These are phyloP conservation scores for Pythium apleroticum DNA, from an alignment of 352 stramenopile species.

Conservation along the genomic window DNA sequence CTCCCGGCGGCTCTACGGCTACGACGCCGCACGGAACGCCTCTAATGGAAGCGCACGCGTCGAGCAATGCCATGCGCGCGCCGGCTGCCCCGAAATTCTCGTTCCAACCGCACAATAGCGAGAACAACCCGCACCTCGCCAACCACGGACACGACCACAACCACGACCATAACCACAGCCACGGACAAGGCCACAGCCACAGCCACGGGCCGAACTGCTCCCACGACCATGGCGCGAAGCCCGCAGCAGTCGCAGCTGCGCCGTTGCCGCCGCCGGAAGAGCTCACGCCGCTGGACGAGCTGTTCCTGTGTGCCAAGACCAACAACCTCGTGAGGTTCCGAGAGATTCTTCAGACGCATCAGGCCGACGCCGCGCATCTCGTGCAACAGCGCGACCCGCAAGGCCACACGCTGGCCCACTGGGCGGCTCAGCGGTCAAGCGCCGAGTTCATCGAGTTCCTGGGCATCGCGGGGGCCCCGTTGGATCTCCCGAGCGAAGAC, in stretches of 20 bases:
- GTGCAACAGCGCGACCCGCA: slow-evolving; percentile 44
- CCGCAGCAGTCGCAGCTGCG: slow-evolving; percentile 3
- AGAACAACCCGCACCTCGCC: neutral
- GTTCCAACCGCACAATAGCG: slow-evolving; percentile 17
- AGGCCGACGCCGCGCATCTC: slow-evolving; percentile 39
- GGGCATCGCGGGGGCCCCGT: slow-evolving; percentile 38
- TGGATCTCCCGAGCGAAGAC: slow-evolving; percentile 66
- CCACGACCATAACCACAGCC: slow-evolving; percentile 2
- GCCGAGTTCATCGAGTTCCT: slow-evolving; percentile 62
- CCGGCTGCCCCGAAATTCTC: slow-evolving; percentile 7
- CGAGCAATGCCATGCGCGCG: neutral
- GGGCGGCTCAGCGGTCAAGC: slow-evolving; percentile 57
- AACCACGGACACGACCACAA: neutral
- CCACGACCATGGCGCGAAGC: slow-evolving; percentile 4
- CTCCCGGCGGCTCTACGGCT: neutral
- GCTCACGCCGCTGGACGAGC: slow-evolving; percentile 50
- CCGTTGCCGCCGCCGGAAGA: slow-evolving; percentile 2
- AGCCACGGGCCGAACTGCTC: slow-evolving; percentile 4
- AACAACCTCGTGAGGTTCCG: slow-evolving; percentile 59
- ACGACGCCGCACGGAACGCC: slow-evolving; percentile 2
- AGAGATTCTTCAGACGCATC: slow-evolving; percentile 38
- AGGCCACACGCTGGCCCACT: slow-evolving; percentile 75
- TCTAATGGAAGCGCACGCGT: slow-evolving; percentile 5
- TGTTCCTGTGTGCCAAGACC: slow-evolving; percentile 62
- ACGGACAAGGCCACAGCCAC: slow-evolving; percentile 16